Evolutionary conservation across 2,329 filamentous ascomycete genomes (phyloP), one percentile per base, ranked within the genome.

Genomic region (Aspergillus uvarum): DNA sequence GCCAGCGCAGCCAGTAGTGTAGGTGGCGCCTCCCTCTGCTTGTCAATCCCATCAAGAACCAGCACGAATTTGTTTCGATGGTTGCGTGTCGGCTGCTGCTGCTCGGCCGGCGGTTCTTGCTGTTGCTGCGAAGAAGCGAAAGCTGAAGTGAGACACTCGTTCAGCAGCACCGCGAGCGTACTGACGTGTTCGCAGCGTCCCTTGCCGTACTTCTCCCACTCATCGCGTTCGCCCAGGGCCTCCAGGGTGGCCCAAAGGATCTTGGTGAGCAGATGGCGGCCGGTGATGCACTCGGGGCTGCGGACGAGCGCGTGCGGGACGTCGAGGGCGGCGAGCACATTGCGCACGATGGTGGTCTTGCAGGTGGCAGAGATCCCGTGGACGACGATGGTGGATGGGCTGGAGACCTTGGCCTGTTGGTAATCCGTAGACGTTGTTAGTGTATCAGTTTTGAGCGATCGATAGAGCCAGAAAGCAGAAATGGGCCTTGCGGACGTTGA

Each of bases 291-390:
- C 64, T 81, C 79, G 10, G 74, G 70, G 64, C 78, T 77, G 42
- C 73, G 77, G 52, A 81, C 72, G 55, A 79, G 67, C 26, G 75
- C 74, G 62, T 79, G 72, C 12, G 72, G 72, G 35, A 78, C 79
- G 3, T 83, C 80, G 7, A 89, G 83, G 32, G 85, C 81, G 11
- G 81, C 83, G 19, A 96, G 82, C 16, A 92, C 82, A 3, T 83
- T 81, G 59, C 82, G 81, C 3, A 89, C 81, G 54, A 96, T 83
- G 51, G 85, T 85, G 32, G 87, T 91, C 78, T 98, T 98, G 47
- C 92, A 94, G 0, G 93, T 96, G 2, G 92, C 89, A 69, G 93
- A 88, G 31, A 92, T 86, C 54, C 95, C 95, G 74, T 98, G 88
- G 52, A 96, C 76, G 22, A 97, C 87, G 11, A 97, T 75, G 61